Conservation (phyloP, 768 basidiomycete genomes). For the Tulasnella sp. region DNA sequence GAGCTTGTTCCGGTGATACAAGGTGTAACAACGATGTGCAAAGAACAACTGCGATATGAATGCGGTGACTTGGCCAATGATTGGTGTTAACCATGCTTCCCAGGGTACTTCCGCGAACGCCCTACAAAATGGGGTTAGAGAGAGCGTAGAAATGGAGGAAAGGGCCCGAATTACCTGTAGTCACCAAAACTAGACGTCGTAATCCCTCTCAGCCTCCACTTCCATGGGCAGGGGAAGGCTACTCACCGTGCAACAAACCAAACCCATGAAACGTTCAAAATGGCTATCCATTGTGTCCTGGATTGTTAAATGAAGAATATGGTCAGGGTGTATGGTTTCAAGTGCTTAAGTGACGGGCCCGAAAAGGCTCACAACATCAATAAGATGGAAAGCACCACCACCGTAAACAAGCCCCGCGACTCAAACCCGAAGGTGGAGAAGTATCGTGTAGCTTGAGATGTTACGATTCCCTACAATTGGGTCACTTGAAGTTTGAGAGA, state of each 20-base stretch:
- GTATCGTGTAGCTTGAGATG: background rate
- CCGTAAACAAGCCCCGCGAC: background rate
- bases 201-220: background rate
- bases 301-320: background rate
- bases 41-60: slow-evolving; percentile 4
- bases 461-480: background rate
- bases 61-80: background rate
- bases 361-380: background rate
- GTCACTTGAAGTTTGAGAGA: background rate
- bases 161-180: background rate
- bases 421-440: background rate
- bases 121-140: background rate
- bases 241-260: slow-evolving; percentile 1
- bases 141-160: no score
- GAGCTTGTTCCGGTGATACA: background rate
- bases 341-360: no score
- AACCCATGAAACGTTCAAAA: background rate
- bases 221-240: background rate
- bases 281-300: background rate
- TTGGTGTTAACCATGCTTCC: background rate
- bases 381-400: background rate
- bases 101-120: background rate
- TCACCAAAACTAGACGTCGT: background rate
- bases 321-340: background rate
- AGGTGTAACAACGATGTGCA: background rate